Evolutionary conservation across 148 eudicot species (phyloP), one percentile per base, ranked within the genome.

Genomic region (Pouteria glomerata): DNA sequence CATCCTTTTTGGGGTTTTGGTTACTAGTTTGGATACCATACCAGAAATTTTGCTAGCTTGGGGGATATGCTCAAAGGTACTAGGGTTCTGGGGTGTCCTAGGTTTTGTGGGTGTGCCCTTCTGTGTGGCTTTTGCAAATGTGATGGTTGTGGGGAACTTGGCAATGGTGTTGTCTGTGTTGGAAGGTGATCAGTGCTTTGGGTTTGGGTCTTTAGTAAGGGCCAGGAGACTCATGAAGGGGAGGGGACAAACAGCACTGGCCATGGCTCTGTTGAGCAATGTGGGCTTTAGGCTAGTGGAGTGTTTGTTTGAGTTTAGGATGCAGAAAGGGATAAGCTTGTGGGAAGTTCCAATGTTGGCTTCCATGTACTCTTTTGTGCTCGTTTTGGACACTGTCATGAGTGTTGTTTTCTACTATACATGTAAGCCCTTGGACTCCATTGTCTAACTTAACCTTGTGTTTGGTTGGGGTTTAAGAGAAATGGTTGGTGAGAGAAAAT

Each of bases 351-450:
- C 74, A 23, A 27, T 58, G 31, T 57, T 70, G 73, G 74, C 58
- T 42, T 71, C 74, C 56, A 71, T 71, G 74, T 71, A 71, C 63
- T 71, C 74, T 44, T 57, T 57, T 42, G 53, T 58, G 42, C 65
- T 71, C 42, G 74, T 71, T 71, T 71, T 71, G 66, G 74, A 71
- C 65, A 57, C 55, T 1, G 30, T 71, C 55, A 57, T 31, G 66
- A 29, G 42, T 44, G 66, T 12, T 21, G 21, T 58, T n/a, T 58
- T 71, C 41, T 70, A 57, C 7, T 70, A 29, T 58, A 19, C 74
- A 12, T 71, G 74, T 58, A 71, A 58, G 30, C 21, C 56, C 1
- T 42, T 26, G 24, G 34, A 30, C 69, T n/a, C 14, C 23, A 48
- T 48, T 2, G 33, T 61, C 65, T 61, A 18, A 33, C n/a, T n/a